A percentile compares a stretch with the other conserved stretches of the same genome.
phyloP scores from a whole-genome alignment of 129 eudicot genomes.

The Flaveria ramosissima region DNA sequence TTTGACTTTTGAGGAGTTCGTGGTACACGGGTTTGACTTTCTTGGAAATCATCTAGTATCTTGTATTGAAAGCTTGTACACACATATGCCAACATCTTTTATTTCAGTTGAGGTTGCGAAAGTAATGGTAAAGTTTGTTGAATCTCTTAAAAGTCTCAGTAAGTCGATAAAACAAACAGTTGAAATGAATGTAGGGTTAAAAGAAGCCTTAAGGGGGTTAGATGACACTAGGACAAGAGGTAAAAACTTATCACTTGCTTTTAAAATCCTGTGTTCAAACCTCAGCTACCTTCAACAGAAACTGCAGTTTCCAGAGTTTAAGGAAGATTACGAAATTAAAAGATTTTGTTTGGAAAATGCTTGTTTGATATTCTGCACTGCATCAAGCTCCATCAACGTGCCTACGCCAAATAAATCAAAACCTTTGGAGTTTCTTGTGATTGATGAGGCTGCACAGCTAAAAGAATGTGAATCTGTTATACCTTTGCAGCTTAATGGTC shows the following conservation, averaged over 20 bases:
- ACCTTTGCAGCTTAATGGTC: constrained; percentile 59
- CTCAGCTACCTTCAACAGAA: constrained; percentile 36
- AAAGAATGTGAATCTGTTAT: constrained; percentile 83
- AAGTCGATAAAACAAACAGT: constrained; percentile 8
- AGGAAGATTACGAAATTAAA: constrained; percentile 18
- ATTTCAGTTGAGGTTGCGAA: constrained; percentile 35
- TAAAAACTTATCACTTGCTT: background rate
- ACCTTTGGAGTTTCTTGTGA: constrained; percentile 47
- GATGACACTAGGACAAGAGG: constrained; percentile 4
- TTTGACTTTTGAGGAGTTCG: constrained; percentile 52
- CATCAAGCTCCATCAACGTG: constrained; percentile 58
- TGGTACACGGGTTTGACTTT: constrained; percentile 17
- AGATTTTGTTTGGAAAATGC: constrained; percentile 57
- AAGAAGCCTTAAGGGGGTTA: constrained; percentile 19
- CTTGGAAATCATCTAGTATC: constrained; percentile 30
- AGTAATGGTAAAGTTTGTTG: constrained; percentile 31
- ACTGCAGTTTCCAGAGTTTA: constrained; percentile 34
- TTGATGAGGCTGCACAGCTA: constrained; percentile 89
- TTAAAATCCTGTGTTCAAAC: constrained; percentile 16
- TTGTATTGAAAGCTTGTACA: constrained; percentile 47
- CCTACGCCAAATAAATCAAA: constrained; percentile 9
- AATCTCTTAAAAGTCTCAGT: constrained; percentile 31
- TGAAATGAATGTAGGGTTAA: constrained; percentile 23
- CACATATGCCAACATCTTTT: constrained; percentile 66
- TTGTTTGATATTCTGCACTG: constrained; percentile 65